Evolutionary conservation across 2,329 filamentous ascomycete genomes (phyloP).

Genomic region (Rhexocercosporidium sp.): DNA sequence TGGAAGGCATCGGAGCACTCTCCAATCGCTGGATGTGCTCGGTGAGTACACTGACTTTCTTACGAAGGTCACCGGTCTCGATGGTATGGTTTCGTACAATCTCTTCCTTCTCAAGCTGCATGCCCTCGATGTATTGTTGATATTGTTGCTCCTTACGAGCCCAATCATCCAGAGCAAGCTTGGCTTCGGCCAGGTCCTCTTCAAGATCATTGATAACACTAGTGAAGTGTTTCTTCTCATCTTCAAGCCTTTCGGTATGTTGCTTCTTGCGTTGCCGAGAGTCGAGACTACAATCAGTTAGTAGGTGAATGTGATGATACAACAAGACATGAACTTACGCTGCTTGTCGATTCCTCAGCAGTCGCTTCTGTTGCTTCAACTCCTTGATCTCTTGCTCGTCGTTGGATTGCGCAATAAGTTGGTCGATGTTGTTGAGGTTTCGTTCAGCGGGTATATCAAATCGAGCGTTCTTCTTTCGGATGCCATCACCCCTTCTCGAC

Average conservation of each 20-base stretch:
- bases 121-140: slow-evolving; percentile 74
- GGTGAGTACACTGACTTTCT: slow-evolving; percentile 85
- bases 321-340: slow-evolving; percentile 68
- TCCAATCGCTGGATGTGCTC: slow-evolving; percentile 75
- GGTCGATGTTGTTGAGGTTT: slow-evolving; percentile 93
- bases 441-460: slow-evolving; percentile 96
- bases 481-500: slow-evolving; percentile 56
- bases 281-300: slow-evolving; percentile 70
- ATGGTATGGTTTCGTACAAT: slow-evolving; percentile 86
- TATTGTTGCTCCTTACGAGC: slow-evolving; percentile 75
- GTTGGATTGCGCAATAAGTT: slow-evolving; percentile 84
- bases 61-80: slow-evolving; percentile 88
- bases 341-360: slow-evolving; percentile 93
- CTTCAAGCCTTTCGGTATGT: slow-evolving; percentile 94
- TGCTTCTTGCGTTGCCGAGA: slow-evolving; percentile 97
- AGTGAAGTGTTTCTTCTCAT: slow-evolving; percentile 93
- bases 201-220: slow-evolving; percentile 78
- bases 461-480: slow-evolving; percentile 98
- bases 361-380: slow-evolving; percentile 95
- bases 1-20: slow-evolving; percentile 57
- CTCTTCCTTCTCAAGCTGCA: slow-evolving; percentile 89
- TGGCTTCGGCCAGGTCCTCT: slow-evolving; percentile 73
- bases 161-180: slow-evolving; percentile 72
- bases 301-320: slow-evolving; percentile 30
- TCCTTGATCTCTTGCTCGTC: slow-evolving; percentile 96